phyloP scores from a whole-genome alignment of 169 alveolate species.

The Babesia microti region DNA sequence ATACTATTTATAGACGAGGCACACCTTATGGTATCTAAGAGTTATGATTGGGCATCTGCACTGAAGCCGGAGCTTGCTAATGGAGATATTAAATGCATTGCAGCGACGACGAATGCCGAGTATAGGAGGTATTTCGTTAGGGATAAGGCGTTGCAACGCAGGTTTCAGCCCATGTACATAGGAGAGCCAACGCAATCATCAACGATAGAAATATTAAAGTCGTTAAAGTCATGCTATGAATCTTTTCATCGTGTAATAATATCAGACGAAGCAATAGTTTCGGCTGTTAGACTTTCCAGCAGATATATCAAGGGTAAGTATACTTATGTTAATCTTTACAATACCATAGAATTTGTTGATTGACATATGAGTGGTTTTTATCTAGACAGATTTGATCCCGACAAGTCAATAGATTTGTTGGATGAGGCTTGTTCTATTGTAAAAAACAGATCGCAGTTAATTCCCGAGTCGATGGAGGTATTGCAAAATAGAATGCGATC shows the following conservation, averaged over 20 bases:
- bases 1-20: slow-evolving; percentile 50
- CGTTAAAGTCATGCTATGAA: slow-evolving; percentile 33
- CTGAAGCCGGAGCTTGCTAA: slow-evolving; percentile 44
- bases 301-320: slow-evolving; percentile 41
- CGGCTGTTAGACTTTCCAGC: slow-evolving; percentile 36
- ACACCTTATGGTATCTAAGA: slow-evolving; percentile 42
- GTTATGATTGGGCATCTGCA: slow-evolving; percentile 43
- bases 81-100: slow-evolving; percentile 40
- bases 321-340: no score
- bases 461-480: no score
- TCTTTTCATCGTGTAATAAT: slow-evolving; percentile 24
- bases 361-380: no score
- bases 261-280: slow-evolving; percentile 39
- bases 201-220: slow-evolving; percentile 35
- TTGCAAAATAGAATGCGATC: no score
- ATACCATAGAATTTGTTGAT: no score
- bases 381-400: slow-evolving; percentile 33
- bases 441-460: no score
- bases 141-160: slow-evolving; percentile 48
- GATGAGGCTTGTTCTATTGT: slow-evolving; percentile 44
- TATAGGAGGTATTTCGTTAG: slow-evolving; percentile 40
- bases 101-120: slow-evolving; percentile 46
- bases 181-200: slow-evolving; percentile 34
- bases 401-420: slow-evolving; percentile 46
- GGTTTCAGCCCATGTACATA: slow-evolving; percentile 39